These are phyloP conservation scores for Myotisia sp. DNA, from an alignment of 2,329 filamentous ascomycete genomes.

Conservation along the genomic window DNA sequence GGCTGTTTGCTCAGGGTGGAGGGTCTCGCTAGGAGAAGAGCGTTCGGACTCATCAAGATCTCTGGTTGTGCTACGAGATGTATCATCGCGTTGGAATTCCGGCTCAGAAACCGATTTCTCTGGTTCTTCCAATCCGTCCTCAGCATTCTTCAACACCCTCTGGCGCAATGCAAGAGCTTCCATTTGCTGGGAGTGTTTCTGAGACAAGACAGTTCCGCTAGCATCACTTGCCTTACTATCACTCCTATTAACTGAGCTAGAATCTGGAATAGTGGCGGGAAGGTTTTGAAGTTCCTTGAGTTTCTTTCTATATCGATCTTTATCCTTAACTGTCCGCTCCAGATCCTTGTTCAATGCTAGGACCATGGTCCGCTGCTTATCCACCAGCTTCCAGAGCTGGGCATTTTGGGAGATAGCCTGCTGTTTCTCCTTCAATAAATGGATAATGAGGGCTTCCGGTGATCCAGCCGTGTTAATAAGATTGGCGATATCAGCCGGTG, in stretches of 20 bases:
- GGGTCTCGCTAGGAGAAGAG: too few relatives aligned
- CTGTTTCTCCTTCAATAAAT: conserved; percentile 81
- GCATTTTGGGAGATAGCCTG: conserved; percentile 77
- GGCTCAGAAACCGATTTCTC: not conserved
- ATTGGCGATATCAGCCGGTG: conserved; percentile 58
- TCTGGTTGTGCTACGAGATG: too few relatives aligned
- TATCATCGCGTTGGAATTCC: not conserved
- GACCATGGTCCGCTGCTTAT: conserved; percentile 92
- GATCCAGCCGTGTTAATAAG: conserved; percentile 76
- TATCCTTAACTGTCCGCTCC: conserved; percentile 80
- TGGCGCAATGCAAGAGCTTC: too few relatives aligned
- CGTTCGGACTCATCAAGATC: too few relatives aligned
- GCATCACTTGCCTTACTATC: not conserved
- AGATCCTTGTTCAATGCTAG: conserved; percentile 87
- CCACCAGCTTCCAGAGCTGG: conserved; percentile 87
- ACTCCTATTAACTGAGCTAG: not conserved
- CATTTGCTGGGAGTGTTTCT: too few relatives aligned
- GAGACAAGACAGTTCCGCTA: too few relatives aligned
- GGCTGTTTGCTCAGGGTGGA: too few relatives aligned
- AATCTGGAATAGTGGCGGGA: conserved; percentile 1
- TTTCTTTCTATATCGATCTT: conserved; percentile 84
- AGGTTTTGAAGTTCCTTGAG: conserved; percentile 53
- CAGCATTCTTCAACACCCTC: not conserved
- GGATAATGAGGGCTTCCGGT: conserved; percentile 74
- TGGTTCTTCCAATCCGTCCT: not conserved